A percentile compares a stretch with the other conserved stretches of the same genome.
Conservation (phyloP, 2,329 filamentous ascomycete genomes). For the Arthrobotrys entomopaga region DNA sequence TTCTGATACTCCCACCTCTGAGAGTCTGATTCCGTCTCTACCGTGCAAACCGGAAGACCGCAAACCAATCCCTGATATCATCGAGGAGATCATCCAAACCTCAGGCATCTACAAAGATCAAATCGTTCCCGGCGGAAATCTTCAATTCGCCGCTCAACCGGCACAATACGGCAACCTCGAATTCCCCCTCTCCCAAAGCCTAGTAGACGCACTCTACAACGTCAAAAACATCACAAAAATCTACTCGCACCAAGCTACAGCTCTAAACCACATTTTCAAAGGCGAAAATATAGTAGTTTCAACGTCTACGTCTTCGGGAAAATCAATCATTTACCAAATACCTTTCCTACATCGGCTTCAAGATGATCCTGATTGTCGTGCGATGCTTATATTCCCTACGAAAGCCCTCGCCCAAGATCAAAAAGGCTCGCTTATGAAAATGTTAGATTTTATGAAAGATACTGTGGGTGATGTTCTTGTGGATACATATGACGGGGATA, state of each 20-base stretch:
- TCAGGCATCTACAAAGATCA: conserved; percentile 90
- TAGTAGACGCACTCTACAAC: conserved; percentile 97
- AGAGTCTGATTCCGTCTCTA: conserved; percentile 67
- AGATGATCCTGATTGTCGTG: conserved; percentile 77
- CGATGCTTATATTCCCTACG: conserved; percentile 98
- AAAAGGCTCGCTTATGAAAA: conserved; percentile 83
- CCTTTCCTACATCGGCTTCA: conserved; percentile 90
- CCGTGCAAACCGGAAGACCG: conserved; percentile 81
- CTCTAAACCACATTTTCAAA: conserved; percentile 84
- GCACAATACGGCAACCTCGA: conserved; percentile 83
- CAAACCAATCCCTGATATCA: conserved; percentile 82
- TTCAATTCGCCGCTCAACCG: conserved; percentile 86
- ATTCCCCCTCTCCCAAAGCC: conserved; percentile 85
- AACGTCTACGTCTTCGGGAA: conserved; percentile 95
- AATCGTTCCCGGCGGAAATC: conserved; percentile 90
- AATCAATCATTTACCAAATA: conserved; percentile 97
- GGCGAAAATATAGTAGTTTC: conserved; percentile 90
- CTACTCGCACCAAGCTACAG: conserved; percentile 91
- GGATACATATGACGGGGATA: conserved; percentile 96
- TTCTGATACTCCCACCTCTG: conserved; percentile 46
- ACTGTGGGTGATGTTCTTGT: conserved; percentile 79
- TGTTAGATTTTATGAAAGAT: conserved; percentile 78
- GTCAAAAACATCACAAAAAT: conserved; percentile 84
- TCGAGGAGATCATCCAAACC: conserved; percentile 78
- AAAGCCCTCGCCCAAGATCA: conserved; percentile 97